These are phyloP conservation scores for Russula brevipes DNA, from an alignment of 768 basidiomycete species.

Conservation along the genomic window DNA sequence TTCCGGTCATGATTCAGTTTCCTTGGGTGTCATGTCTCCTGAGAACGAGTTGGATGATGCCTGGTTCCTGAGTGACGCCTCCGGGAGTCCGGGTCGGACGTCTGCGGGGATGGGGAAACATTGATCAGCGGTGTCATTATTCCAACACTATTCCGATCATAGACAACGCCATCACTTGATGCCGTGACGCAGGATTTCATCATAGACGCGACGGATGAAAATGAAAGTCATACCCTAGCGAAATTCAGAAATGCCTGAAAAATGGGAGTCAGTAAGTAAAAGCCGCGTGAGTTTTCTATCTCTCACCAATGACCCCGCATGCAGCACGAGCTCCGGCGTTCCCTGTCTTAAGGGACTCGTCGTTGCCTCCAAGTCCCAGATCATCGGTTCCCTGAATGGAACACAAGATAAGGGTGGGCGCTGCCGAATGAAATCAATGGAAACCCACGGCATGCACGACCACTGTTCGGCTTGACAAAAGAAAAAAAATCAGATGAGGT, in stretches of 20 bases:
- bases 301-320: constrained; percentile 72
- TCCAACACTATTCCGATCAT: too few relatives aligned
- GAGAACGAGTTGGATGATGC: too few relatives aligned
- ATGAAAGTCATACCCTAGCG: neutral
- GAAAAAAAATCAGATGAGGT: too few relatives aligned
- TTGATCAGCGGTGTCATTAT: too few relatives aligned
- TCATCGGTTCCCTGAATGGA: constrained; percentile 67
- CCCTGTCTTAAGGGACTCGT: constrained; percentile 71
- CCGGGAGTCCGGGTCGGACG: too few relatives aligned
- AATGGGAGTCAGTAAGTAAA: neutral
- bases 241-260: constrained; percentile 1
- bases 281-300: neutral
- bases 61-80: too few relatives aligned
- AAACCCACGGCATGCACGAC: constrained; percentile 63
- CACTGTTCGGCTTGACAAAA: constrained; percentile 50
- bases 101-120: too few relatives aligned
- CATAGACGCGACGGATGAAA: too few relatives aligned
- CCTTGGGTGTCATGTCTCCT: too few relatives aligned
- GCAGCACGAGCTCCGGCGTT: constrained; percentile 74
- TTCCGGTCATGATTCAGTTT: too few relatives aligned
- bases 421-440: constrained; percentile 1
- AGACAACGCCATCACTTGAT: too few relatives aligned
- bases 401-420: neutral
- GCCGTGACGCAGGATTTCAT: too few relatives aligned
- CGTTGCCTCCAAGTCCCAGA: constrained; percentile 61